A percentile compares a stretch with the other conserved stretches of the same genome.
Conservation (phyloP, 805 yeast species). For the Wickerhamiella alocasiicola region DNA sequence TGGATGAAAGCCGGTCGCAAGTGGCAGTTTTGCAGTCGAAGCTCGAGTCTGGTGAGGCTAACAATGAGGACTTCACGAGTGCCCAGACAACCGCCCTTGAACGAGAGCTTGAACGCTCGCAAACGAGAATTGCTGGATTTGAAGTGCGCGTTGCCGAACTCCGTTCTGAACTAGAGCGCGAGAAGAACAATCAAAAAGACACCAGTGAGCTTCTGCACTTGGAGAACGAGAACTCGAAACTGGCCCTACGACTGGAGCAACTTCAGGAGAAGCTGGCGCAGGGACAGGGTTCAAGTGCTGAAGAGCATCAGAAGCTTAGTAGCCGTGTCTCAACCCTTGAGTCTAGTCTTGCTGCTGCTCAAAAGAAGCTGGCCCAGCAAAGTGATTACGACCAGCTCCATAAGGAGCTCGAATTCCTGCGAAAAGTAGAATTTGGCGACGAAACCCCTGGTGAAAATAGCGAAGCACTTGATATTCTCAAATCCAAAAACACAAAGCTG, state of each 20-base stretch:
- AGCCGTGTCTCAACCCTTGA: conserved; percentile 9
- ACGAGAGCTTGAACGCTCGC: conserved; percentile 62
- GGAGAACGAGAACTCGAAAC: conserved; percentile 15
- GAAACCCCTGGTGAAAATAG: conserved; percentile 2
- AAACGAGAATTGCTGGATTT: conserved; percentile 52
- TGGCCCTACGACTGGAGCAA: conserved; percentile 13
- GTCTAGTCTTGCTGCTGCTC: conserved; percentile 1
- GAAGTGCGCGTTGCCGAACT: conserved; percentile 70
- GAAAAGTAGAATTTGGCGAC: conserved; percentile 48
- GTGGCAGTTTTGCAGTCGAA: conserved; percentile 55
- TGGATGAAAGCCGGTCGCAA: conserved; percentile 52
- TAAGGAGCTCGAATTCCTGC: conserved; percentile 53
- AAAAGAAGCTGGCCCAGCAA: conserved; percentile 14
- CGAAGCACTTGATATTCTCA: conserved; percentile 10
- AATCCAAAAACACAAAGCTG: conserved; percentile 11
- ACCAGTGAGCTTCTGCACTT: conserved; percentile 7
- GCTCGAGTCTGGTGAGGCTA: conserved; percentile 20
- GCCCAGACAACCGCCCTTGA: conserved; percentile 50
- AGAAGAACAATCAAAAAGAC: conserved; percentile 25
- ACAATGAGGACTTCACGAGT: conserved; percentile 6
- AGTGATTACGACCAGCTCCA: conserved; percentile 67
- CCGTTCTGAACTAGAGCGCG: conserved; percentile 48
- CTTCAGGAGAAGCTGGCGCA: conserved; percentile 12
- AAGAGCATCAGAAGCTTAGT: conserved; percentile 7
- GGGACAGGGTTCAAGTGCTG: background rate